Percentiles rank a stretch among this genome's conserved stretches.
These are phyloP conservation scores for Diaporthe ilicicola DNA, from an alignment of 2,329 filamentous ascomycete genomes.

Conservation along the genomic window DNA sequence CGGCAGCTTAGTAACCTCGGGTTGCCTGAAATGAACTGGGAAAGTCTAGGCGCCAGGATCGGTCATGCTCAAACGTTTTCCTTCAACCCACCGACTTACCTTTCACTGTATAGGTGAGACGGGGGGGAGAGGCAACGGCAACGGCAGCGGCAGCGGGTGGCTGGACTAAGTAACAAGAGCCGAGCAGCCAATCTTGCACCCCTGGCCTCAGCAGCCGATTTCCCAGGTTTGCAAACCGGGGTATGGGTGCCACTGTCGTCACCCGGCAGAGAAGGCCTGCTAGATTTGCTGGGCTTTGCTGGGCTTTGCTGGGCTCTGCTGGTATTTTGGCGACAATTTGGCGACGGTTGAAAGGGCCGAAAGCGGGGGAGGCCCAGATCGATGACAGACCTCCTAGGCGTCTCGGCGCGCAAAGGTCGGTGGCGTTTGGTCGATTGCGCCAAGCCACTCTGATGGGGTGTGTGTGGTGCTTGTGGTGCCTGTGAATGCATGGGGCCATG, in stretches of 20 bases:
- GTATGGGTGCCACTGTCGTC: slow-evolving; percentile 4
- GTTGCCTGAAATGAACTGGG: slow-evolving; percentile 17
- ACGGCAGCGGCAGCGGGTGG: neutral
- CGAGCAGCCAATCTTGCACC: slow-evolving; percentile 4
- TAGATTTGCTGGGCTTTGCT: neutral
- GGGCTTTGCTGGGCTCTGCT: no score
- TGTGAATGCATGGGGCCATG: neutral
- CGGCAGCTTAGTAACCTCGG: neutral
- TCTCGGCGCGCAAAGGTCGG: slow-evolving; percentile 9
- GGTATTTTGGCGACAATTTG: slow-evolving; percentile 20
- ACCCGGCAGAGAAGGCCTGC: neutral
- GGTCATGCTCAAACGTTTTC: neutral
- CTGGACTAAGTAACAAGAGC: slow-evolving; percentile 10
- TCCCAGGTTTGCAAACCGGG: neutral
- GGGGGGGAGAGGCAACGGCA: neutral
- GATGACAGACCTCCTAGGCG: slow-evolving; percentile 7
- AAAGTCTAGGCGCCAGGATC: neutral
- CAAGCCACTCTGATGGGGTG: slow-evolving; percentile 1
- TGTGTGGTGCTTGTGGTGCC: neutral
- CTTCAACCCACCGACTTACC: neutral
- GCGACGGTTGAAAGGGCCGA: slow-evolving; percentile 21
- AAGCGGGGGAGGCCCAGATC: slow-evolving; percentile 5
- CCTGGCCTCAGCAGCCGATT: neutral
- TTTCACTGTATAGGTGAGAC: slow-evolving; percentile 6
- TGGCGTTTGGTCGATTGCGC: neutral